Evolutionary conservation across 306 rosid genomes (phyloP), one percentile per base, ranked within the genome.

Genomic region (Cucurbita pepo): DNA sequence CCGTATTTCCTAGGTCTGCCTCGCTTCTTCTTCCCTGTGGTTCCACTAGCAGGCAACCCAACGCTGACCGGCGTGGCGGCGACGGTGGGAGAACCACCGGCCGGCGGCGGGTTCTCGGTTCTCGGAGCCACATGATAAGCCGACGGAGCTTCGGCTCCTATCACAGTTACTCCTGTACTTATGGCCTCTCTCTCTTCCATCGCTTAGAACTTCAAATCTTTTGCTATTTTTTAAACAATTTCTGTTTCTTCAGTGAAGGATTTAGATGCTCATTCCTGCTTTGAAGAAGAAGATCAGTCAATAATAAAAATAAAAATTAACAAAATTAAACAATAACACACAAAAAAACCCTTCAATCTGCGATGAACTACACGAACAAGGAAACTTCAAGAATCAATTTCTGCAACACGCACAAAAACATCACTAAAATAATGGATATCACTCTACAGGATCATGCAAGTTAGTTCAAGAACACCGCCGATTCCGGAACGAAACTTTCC

Each of bases 1-100:
- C 92, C 95, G 53, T 90, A 89, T 57, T 92, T 92, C 86, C 91
- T 89, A 0, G 97, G 97, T 72, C 97, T 85, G 9, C 97, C 97
- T 16, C 97, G 76, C 79, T 90, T 89, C 87, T 87, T 89, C 85
- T 86, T 88, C 51, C 70, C 80, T 0, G 79, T 8, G 19, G 86
- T 64, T 72, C 81, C 94, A 54, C 82, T 64, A 59, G 79, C 94
- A 36, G 87, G 85, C 69, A 78, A 40, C 37, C 91, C 96, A 19
- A 74, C 85, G 75, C 74, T 85, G 69, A 61, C 87, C 0, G 89
- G 90, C 12, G 91, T 71, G 5, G 77, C 78, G 21, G 51, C 54
- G 10, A 59, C 55, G 11, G 81, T 41, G 4, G 77, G 79, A 3
- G 72, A 59, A 59, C 76, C 72, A 12, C 59, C 56, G 21, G 73